phyloP scores from a whole-genome alignment of 2,329 filamentous ascomycete genomes.

The Venturia asperata region DNA sequence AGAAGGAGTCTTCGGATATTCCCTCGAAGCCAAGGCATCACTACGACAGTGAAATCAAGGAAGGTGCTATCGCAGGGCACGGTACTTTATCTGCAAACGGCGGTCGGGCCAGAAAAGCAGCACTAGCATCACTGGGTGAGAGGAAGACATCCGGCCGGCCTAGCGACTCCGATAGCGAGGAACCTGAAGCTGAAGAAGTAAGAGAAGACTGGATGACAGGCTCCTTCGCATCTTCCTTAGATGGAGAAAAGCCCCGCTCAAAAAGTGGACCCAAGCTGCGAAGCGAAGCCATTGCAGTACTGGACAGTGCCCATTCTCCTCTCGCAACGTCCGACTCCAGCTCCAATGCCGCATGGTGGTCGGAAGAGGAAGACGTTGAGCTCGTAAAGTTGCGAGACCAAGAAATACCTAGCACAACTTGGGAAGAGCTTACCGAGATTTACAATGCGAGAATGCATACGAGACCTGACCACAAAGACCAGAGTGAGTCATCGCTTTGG shows the following conservation, averaged over 20 bases:
- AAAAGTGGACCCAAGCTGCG: background rate
- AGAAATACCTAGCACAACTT: background rate
- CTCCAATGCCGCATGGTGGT: background rate
- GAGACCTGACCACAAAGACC: background rate
- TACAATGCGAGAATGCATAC: background rate
- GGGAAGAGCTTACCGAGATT: background rate
- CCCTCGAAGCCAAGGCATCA: background rate
- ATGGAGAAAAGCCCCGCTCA: background rate
- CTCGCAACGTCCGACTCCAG: background rate
- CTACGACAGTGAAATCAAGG: background rate
- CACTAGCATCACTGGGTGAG: background rate
- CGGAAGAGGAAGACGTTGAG: background rate
- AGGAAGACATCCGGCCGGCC: background rate
- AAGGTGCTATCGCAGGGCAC: background rate
- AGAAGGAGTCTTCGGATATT: background rate
- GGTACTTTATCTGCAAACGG: background rate
- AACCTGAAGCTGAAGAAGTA: background rate
- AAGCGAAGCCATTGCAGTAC: background rate
- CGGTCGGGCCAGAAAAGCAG: background rate
- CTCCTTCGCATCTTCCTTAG: background rate
- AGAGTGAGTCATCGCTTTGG: background rate
- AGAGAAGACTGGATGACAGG: background rate
- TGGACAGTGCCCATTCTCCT: background rate
- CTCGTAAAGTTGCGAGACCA: slow-evolving; percentile 2
- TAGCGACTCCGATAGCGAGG: background rate